Evolutionary conservation across 176 grass and related monocot genomes (phyloP), one percentile per base, ranked within the genome.

Genomic region (Ensete ventricosum): DNA sequence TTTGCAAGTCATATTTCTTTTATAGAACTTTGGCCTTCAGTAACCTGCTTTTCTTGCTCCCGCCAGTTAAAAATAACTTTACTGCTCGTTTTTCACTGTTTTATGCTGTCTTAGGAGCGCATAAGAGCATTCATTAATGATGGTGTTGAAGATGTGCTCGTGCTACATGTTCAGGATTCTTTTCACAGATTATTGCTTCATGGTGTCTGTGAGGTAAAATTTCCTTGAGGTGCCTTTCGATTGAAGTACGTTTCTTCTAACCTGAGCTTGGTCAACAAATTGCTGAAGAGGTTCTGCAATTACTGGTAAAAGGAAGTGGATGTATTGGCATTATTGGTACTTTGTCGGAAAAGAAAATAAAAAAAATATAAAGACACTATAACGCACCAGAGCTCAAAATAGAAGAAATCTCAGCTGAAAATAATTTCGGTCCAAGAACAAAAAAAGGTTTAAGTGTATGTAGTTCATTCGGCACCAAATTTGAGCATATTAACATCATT

Each of bases 201-300:
- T 17, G 90, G 94, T 71, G 94, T 93, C 62, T 98, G 94, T 14
- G 85, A 98, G 94, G 94, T 98, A 82, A 86, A 78, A 78, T 43
- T 57, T 77, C 9, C 2, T 53, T 72, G 65, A 82, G 53, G 10
- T 74, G 22, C 24, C 19, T 16, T 7, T 24, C 23, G 29, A 74
- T 14, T 9, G 12, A 9, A 55, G 0, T 26, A 54, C 13, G 16
- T 27, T 67, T 11, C 21, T 62, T 2, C 13, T 5, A 27, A 27
- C 64, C 9, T 9, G 12, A 16, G 14, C 57, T 20, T n/a, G 57
- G n/a, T 60, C 57, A 60, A n/a, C 57, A 60, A 60, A 60, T 60
- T 60, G 1, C 16, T n/a, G 8, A 14, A 20, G 57, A 8, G 17
- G 14, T 5, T 58, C 4, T 17, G 13, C 4, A 1, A 57, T 16